Evolutionary conservation across 805 yeast genomes (phyloP), one percentile per base, ranked within the genome.

Genomic region (Wickerhamiella dianesei): DNA sequence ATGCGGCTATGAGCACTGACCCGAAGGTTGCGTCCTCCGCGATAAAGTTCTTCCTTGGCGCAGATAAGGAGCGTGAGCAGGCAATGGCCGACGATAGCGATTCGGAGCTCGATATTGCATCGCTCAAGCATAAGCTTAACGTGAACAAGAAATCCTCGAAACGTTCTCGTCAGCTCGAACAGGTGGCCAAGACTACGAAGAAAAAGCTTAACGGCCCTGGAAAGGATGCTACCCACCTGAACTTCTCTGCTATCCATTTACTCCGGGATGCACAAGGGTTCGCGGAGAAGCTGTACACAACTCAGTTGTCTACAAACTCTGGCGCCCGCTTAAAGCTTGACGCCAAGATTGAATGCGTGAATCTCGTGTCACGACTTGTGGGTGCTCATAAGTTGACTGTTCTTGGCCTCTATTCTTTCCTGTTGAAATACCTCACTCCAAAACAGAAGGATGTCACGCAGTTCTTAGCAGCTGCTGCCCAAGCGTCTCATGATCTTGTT

Each of bases 201-300:
- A 80, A 81, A 64, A 59, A 62, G 51, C 59, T 55, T 37, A 53
- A 51, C 16, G 71, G 69, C 42, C 69, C 70, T 41, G 69, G 77
- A 25, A 77, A 73, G 48, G 72, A 77, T 14, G 74, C 80, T 9
- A 75, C 83, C 0, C 87, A 77, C 56, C 72, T 92, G 57, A 92
- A 92, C 61, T 92, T 92, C 67, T 81, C 94, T 44, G 99, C 98
- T 32, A 80, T 92, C 46, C 99, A 92, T 64, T 67, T 92, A 48
- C 72, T 92, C 46, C 77, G 96, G 62, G 98, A 92, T 62, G 98
- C 99, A 8, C 99, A 92, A 64, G 95, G 95, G 3, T 92, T 92
- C 66, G 95, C 97, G 5, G 98, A 92, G 54, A 75, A 71, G 49
- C 68, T 92, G 47, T 92, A 79, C 59, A 73, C 75, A 22, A 75